A percentile compares a stretch with the other conserved stretches of the same genome.
phyloP scores from a whole-genome alignment of 371 early-diverging fungal species.

The Saksenaea vasiformis region DNA sequence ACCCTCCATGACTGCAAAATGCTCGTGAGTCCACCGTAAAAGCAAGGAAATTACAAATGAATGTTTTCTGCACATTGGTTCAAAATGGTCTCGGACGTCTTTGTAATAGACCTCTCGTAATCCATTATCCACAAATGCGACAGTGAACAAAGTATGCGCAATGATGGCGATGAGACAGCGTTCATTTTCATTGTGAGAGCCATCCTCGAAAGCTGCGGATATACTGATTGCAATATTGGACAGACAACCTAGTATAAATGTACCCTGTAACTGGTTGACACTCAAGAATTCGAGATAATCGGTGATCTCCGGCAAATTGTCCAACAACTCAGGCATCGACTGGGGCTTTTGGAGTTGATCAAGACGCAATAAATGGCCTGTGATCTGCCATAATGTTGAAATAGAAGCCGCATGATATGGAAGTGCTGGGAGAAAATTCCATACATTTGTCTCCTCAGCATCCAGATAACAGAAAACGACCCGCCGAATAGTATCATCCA shows the following conservation, averaged over 20 bases:
- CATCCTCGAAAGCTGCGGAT: conserved; percentile 8
- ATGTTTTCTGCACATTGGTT: conserved; percentile 40
- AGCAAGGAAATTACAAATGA: conserved; percentile 44
- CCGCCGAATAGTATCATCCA: conserved; percentile 18
- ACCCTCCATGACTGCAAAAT: conserved; percentile 48
- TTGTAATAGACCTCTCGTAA: conserved; percentile 51
- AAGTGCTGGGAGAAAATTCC: conserved; percentile 53
- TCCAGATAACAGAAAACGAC: conserved; percentile 24
- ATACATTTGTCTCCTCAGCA: conserved; percentile 30
- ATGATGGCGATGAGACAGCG: conserved; percentile 37
- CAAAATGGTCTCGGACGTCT: conserved; percentile 50
- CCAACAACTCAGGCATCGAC: conserved; percentile 13
- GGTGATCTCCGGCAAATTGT: conserved; percentile 21
- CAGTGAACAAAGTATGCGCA: conserved; percentile 43
- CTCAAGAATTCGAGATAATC: conserved; percentile 25
- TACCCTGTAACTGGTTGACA: conserved; percentile 30
- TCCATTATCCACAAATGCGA: conserved; percentile 47
- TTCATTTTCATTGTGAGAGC: conserved; percentile 16
- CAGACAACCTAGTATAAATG: conserved; percentile 37
- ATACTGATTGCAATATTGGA: conserved; percentile 34
- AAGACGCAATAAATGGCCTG: conserved; percentile 24
- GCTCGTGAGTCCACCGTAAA: conserved; percentile 45
- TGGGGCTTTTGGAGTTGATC: conserved; percentile 15
- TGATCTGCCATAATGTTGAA: conserved; percentile 34
- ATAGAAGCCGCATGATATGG: conserved; percentile 52